phyloP scores from a whole-genome alignment of 2,329 filamentous ascomycete genomes.

The Aurifilum marmelostoma region DNA sequence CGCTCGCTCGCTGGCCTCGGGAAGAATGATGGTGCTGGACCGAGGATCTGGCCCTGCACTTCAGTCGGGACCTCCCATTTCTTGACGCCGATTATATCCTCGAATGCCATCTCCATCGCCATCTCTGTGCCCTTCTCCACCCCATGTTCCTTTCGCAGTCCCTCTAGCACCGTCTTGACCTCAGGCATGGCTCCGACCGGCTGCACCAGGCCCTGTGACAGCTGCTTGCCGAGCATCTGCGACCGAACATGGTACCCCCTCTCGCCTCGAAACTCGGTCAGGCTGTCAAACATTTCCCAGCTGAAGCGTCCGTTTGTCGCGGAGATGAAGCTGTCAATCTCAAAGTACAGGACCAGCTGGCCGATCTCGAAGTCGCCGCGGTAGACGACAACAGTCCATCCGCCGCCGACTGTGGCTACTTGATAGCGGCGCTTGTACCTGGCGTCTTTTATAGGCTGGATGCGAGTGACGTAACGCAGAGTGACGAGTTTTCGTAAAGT shows the following conservation, averaged over 20 bases:
- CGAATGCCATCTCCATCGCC: conserved; percentile 34
- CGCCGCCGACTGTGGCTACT: conserved; percentile 33
- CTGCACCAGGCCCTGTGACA: conserved; percentile 39
- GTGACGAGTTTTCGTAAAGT: conserved; percentile 41
- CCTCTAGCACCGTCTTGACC: conserved; percentile 28
- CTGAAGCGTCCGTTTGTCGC: conserved; percentile 26
- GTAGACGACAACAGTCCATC: conserved; percentile 35
- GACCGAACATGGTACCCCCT: conserved; percentile 35
- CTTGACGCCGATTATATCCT: conserved; percentile 34
- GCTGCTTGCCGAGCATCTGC: conserved; percentile 22
- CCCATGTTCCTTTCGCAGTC: conserved; percentile 29
- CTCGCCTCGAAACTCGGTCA: conserved; percentile 29
- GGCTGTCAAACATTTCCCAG: conserved; percentile 31
- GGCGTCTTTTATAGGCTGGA: conserved; percentile 27
- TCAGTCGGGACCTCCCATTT: conserved; percentile 35
- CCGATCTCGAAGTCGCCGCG: conserved; percentile 28
- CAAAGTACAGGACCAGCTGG: conserved; percentile 38
- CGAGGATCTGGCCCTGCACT: conserved; percentile 20
- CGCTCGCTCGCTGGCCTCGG: conserved; percentile 34
- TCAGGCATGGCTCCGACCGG: conserved; percentile 31
- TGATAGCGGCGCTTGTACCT: conserved; percentile 23
- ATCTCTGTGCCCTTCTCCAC: conserved; percentile 23
- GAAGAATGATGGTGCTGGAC: conserved; percentile 36
- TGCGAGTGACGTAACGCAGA: conserved; percentile 32
- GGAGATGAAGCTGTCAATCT: conserved; percentile 40